Evolutionary conservation across 768 basidiomycete genomes (phyloP), one percentile per base, ranked within the genome.

Genomic region (Tremella fuciformis): DNA sequence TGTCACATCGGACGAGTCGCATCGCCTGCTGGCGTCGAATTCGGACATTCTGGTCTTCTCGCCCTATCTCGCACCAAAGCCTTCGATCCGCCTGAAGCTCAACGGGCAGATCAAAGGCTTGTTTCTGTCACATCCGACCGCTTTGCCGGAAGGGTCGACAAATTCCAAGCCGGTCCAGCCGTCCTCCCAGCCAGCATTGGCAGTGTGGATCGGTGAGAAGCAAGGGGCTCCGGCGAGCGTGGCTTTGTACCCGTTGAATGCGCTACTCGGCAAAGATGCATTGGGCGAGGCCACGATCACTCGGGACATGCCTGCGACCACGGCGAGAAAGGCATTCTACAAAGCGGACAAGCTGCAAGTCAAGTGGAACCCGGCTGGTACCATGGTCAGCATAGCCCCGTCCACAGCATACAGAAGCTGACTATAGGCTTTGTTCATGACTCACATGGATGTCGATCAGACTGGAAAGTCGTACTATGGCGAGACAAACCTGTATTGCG

Each of bases 401-500:
- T 34, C 11, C 26, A 29, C 58, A 15, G 13, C 11, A 24, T 8
- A 19, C 9, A 26, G 8, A 53, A 19, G 58, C 55, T 62, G 58
- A 62, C 48, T 19, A 13, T 46, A 78, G 76, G 77, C 74, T 1
- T 80, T 99, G 55, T 83, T 97, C 59, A 78, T 97, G 38, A 93
- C 94, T 0, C 91, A 93, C 71, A 94, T 93, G 3, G 96, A 99
- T 69, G 93, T 97, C 53, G 94, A 99, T 73, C 90, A 89, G 74
- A 87, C 89, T 47, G 94, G 94, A 77, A 96, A 89, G 83, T 92
- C 87, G 70, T 99, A 99, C 77, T 99, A 98, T 66, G 96, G 96
- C 54, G 94, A 98, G 80, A 96, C 93, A 1, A 89, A 90, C 53
- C 80, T 99, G 70, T 97, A 94, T 78, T 82, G 97, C 13, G 84